These are phyloP conservation scores for Lepraria neglecta DNA, from an alignment of 495 filamentous ascomycete species.

Conservation along the genomic window DNA sequence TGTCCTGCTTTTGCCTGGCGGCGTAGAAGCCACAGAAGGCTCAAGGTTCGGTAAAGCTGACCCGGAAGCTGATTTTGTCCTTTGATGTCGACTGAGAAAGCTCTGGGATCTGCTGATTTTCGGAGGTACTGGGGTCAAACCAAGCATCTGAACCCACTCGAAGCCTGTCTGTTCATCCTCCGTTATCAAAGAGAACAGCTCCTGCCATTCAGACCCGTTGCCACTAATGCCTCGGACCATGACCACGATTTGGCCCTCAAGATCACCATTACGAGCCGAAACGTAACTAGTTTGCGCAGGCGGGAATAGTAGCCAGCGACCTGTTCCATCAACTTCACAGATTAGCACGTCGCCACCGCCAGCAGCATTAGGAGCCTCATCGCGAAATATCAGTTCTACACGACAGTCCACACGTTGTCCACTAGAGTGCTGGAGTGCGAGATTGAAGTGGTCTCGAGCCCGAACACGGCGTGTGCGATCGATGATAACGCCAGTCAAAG, in stretches of 20 bases:
- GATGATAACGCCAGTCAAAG: constrained; percentile 61
- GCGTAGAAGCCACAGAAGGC: constrained; percentile 34
- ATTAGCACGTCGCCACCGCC: constrained; percentile 76
- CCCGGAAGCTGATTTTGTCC: constrained; percentile 4
- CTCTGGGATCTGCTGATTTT: constrained; percentile 45
- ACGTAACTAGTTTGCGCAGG: constrained; percentile 62
- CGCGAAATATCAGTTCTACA: constrained; percentile 80
- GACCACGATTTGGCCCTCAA: constrained; percentile 62
- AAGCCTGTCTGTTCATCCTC: constrained; percentile 67
- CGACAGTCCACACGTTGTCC: constrained; percentile 84
- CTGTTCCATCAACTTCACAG: constrained; percentile 70
- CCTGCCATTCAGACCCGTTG: constrained; percentile 57
- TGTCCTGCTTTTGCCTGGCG: constrained; percentile 38
- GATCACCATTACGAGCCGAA: constrained; percentile 74
- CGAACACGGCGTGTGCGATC: constrained; percentile 68
- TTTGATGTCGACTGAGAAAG: constrained; percentile 37
- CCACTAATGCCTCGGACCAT: constrained; percentile 63
- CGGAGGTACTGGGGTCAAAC: constrained; percentile 69
- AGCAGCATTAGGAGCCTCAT: constrained; percentile 55
- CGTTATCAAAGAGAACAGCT: constrained; percentile 65
- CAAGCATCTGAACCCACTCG: constrained; percentile 86
- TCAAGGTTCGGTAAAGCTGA: constrained; percentile 12
- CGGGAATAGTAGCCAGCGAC: constrained; percentile 85
- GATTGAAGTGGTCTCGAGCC: constrained; percentile 81
- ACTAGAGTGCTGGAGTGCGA: constrained; percentile 80